Conservation (phyloP, 2,329 filamentous ascomycete species). For the Cryphonectria japonica region DNA sequence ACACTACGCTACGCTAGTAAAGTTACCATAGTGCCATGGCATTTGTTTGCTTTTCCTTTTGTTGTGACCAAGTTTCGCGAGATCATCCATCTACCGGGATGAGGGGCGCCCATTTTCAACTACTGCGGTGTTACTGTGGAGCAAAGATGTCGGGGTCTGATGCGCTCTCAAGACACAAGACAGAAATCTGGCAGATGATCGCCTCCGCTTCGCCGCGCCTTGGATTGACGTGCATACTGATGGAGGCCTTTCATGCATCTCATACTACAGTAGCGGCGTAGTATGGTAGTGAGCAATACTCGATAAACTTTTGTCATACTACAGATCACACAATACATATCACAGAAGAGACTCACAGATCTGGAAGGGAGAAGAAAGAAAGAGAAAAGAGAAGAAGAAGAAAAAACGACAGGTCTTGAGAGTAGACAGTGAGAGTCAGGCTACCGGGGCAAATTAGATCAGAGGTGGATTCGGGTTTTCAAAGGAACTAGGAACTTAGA, state of each 20-base stretch:
- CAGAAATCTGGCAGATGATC: constrained; percentile 10
- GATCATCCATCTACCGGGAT: neutral
- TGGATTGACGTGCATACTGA: constrained; percentile 10
- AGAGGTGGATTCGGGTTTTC: neutral
- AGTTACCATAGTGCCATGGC: neutral
- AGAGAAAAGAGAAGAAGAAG: too few species aligned
- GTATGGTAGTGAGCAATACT: neutral
- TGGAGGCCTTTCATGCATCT: neutral
- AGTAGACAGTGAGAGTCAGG: too few species aligned
- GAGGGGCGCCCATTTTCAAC: neutral
- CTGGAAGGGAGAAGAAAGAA: too few species aligned
- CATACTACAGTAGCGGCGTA: neutral
- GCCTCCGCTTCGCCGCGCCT: constrained; percentile 4
- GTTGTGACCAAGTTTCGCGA: neutral
- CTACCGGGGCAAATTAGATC: too few species aligned
- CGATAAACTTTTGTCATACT: too few species aligned
- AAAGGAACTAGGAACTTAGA: neutral
- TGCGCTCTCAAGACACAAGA: neutral
- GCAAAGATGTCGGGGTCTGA: neutral
- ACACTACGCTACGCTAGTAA: neutral
- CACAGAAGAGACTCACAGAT: too few species aligned
- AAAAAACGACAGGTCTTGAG: neutral
- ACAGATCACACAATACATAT: neutral
- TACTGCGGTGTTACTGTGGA: neutral
- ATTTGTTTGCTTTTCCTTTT: neutral